Evolutionary conservation across 306 rosid genomes (phyloP).

Genomic region (Malus domestica): DNA sequence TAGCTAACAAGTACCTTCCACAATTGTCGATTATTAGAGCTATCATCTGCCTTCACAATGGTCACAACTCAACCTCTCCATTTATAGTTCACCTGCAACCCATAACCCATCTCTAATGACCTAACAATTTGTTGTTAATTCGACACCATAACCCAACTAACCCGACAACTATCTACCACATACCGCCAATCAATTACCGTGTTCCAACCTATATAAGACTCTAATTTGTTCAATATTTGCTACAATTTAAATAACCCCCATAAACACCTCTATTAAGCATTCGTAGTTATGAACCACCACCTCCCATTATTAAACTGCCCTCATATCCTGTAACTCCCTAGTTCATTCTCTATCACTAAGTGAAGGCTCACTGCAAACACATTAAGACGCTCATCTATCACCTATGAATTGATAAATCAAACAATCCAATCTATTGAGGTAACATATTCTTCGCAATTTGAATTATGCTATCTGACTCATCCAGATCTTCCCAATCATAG

Average conservation of each 20-base stretch:
- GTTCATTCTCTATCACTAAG: neutral
- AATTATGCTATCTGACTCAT: neutral
- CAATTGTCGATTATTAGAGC: too few species aligned
- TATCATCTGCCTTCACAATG: neutral
- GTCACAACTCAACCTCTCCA: neutral
- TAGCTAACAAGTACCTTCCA: too few species aligned
- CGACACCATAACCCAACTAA: neutral
- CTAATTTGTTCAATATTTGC: neutral
- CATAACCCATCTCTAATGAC: neutral
- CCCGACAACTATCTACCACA: neutral
- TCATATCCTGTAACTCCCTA: neutral
- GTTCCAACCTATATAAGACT: neutral
- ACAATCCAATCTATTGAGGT: neutral
- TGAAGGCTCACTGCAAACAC: neutral
- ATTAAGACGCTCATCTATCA: neutral
- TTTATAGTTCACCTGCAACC: neutral
- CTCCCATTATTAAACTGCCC: neutral
- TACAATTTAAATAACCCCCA: neutral
- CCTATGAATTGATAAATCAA: neutral
- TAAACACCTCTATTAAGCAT: neutral
- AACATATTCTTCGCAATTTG: neutral
- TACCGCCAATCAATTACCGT: neutral
- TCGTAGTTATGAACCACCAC: neutral
- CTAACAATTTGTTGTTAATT: neutral
- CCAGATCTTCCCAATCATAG: neutral